phyloP scores from a whole-genome alignment of 495 filamentous ascomycete genomes.

The Aspergillus sclerotiicarbonarius region DNA sequence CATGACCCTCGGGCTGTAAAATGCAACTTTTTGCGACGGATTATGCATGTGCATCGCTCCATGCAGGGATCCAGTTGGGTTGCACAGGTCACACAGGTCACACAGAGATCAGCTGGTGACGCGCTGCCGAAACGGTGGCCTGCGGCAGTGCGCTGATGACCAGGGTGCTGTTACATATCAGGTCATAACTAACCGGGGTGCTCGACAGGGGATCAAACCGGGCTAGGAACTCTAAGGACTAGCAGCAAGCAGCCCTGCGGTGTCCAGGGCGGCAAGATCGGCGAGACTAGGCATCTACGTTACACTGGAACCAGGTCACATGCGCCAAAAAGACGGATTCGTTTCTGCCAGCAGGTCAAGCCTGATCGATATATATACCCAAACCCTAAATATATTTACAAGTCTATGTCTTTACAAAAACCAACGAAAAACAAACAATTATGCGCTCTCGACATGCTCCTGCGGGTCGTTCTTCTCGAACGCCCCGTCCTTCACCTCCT shows the following conservation, averaged over 20 bases:
- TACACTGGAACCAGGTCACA: not conserved
- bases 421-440: not conserved
- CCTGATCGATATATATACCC: not conserved
- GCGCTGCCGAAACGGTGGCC: too few species aligned
- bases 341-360: not conserved
- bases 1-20: too few species aligned
- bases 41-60: not conserved
- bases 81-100: too few species aligned
- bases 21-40: not conserved
- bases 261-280: not conserved
- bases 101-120: too few species aligned
- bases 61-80: too few species aligned
- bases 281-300: not conserved
- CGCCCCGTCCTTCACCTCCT: constrained; percentile 29
- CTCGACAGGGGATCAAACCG: too few species aligned
- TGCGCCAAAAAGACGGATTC: not conserved
- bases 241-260: too few species aligned
- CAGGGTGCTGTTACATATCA: too few species aligned
- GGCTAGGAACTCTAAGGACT: too few species aligned
- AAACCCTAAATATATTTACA: not conserved
- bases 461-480: constrained; percentile 15
- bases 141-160: too few species aligned
- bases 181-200: too few species aligned
- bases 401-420: not conserved
- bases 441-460: constrained; percentile 4